These are phyloP conservation scores for Sarocladium brachiariae DNA, from an alignment of 2,329 filamentous ascomycete genomes.

Conservation along the genomic window DNA sequence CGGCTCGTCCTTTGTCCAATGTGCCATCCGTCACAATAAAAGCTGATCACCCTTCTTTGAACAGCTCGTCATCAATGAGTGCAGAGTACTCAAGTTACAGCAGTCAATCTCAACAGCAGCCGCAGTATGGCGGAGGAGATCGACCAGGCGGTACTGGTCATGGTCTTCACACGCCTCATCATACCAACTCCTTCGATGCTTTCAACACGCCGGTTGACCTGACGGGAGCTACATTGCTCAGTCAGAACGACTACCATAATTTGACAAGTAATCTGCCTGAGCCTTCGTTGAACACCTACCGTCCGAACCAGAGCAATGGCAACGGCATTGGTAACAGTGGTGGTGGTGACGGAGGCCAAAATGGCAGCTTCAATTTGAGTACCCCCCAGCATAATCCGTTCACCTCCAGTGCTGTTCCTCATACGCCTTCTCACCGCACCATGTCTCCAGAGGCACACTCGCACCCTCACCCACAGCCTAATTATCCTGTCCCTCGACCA, in stretches of 20 bases:
- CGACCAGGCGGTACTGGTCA: constrained; percentile 8
- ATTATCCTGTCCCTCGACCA: not conserved
- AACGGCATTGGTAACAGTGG: too few species aligned
- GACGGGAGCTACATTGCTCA: constrained; percentile 11
- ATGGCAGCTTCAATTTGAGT: not conserved
- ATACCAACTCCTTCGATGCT: not conserved
- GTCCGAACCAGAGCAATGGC: constrained; percentile 4
- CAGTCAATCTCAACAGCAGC: constrained; percentile 1
- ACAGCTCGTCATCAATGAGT: constrained; percentile 1
- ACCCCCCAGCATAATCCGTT: not conserved
- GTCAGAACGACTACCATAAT: constrained; percentile 12
- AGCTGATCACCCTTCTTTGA: not conserved
- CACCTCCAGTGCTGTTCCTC: not conserved
- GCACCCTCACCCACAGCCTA: not conserved
- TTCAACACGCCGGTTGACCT: constrained; percentile 13
- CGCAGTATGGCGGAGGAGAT: not conserved
- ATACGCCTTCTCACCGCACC: not conserved
- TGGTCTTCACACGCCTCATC: constrained; percentile 1
- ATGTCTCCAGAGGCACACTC: not conserved
- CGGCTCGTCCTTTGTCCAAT: not conserved
- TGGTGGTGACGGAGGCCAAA: not conserved
- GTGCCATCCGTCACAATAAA: not conserved
- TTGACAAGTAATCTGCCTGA: constrained; percentile 4
- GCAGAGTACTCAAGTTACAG: not conserved
- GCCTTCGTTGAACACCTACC: not conserved